phyloP scores from a whole-genome alignment of 345 rosid genomes.

The Rhizophora mangle region DNA sequence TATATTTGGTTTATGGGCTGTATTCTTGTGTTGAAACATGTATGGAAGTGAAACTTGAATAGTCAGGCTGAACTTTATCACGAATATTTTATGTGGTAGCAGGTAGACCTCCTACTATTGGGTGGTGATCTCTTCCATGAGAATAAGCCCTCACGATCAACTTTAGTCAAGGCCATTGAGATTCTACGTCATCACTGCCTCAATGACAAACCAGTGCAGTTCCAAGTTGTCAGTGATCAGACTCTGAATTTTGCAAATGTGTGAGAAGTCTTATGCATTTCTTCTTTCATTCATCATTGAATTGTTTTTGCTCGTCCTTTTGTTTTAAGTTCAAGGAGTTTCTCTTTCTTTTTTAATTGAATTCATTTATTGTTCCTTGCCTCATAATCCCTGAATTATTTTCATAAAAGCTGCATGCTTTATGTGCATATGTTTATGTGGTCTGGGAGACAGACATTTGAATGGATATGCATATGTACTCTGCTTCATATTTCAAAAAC shows the following conservation, averaged over 20 bases:
- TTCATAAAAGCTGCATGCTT: neutral
- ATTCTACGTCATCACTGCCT: slow-evolving; percentile 95
- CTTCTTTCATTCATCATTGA: neutral
- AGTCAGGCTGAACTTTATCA: neutral
- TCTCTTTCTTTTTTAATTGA: no score
- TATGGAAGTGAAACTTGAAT: neutral
- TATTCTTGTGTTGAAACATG: neutral
- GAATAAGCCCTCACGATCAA: slow-evolving; percentile 95
- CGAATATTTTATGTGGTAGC: slow-evolving; percentile 21
- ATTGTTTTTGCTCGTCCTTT: neutral
- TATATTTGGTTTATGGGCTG: neutral
- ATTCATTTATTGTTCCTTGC: no score
- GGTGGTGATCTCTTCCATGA: slow-evolving; percentile 99
- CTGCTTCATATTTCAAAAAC: neutral
- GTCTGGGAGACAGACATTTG: neutral
- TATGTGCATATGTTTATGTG: neutral
- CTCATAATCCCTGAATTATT: no score
- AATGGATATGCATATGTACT: neutral
- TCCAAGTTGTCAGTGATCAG: slow-evolving; percentile 99
- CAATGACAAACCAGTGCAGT: slow-evolving; percentile 83
- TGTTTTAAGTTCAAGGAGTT: neutral
- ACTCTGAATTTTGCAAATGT: slow-evolving; percentile 76
- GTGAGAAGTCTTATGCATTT: slow-evolving; percentile 32
- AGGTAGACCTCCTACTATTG: slow-evolving; percentile 91
- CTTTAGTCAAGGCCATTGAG: slow-evolving; percentile 90